A percentile compares a stretch with the other conserved stretches of the same genome.
These are phyloP conservation scores for Paecilomyces sp. DNA, from an alignment of 2,329 filamentous ascomycete genomes.

Conservation along the genomic window DNA sequence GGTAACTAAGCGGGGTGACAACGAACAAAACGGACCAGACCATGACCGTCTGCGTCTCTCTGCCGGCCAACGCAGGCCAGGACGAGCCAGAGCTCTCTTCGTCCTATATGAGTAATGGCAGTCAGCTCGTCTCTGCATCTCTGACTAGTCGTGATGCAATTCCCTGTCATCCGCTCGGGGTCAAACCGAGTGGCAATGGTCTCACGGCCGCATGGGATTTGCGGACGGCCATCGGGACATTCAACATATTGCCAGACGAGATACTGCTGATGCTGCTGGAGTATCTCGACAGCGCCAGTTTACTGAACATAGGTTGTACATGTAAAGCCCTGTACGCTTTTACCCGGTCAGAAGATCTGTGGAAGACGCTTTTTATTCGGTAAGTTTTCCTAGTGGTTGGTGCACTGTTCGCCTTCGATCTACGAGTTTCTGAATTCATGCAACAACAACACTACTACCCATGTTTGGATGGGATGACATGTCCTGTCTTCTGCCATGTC, in stretches of 20 bases:
- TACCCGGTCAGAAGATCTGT: conserved; percentile 75
- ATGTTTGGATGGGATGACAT: not conserved
- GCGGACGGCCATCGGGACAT: conserved; percentile 57
- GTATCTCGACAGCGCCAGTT: conserved; percentile 55
- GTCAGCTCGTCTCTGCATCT: conserved; percentile 5
- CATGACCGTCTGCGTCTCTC: conserved; percentile 27
- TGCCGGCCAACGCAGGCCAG: conserved; percentile 13
- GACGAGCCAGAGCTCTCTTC: conserved; percentile 4
- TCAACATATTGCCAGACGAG: conserved; percentile 71
- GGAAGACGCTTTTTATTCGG: conserved; percentile 79
- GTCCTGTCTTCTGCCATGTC: not conserved
- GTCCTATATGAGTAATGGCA: conserved; percentile 5
- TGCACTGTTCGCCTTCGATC: not conserved
- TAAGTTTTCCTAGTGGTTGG: conserved; percentile 47
- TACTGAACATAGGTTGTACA: conserved; percentile 64
- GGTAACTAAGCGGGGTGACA: conserved; percentile 4
- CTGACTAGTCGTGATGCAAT: conserved; percentile 51
- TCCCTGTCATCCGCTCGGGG: conserved; percentile 69
- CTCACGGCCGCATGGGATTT: conserved; percentile 61
- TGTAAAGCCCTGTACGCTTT: conserved; percentile 86
- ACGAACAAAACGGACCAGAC: conserved; percentile 1
- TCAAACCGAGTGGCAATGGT: conserved; percentile 83
- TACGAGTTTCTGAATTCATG: not conserved
- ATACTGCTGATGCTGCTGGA: conserved; percentile 70
- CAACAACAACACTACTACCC: not conserved